A percentile compares a stretch with the other conserved stretches of the same genome.
These are phyloP conservation scores for Solanum clarkiae DNA, from an alignment of 257 asterid species.

Conservation along the genomic window DNA sequence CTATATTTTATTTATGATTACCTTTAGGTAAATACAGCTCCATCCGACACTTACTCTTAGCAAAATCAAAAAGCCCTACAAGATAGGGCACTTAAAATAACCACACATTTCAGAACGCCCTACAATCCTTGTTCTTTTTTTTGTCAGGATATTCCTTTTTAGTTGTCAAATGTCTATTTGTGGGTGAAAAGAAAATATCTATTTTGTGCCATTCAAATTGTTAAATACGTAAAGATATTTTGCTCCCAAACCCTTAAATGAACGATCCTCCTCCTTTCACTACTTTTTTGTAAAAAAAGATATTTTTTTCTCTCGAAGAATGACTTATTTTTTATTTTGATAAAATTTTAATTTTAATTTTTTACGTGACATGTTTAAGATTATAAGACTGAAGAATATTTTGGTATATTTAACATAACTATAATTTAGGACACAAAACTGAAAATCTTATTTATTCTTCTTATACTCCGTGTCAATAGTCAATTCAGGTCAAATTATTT, in stretches of 20 bases:
- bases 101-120: neutral
- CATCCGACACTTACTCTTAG: neutral
- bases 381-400: too few relatives aligned
- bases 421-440: too few relatives aligned
- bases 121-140: neutral
- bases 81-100: constrained; percentile 11
- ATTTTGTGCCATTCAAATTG: neutral
- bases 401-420: too few relatives aligned
- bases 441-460: too few relatives aligned
- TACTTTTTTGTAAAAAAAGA: neutral
- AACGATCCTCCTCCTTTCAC: neutral
- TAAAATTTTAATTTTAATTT: too few relatives aligned
- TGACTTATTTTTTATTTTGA: too few relatives aligned
- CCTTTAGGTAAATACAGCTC: neutral
- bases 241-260: neutral
- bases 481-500: too few relatives aligned
- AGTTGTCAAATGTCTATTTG: constrained; percentile 12
- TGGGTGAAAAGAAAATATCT: neutral
- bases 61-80: neutral
- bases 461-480: too few relatives aligned
- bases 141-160: neutral
- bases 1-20: too few relatives aligned
- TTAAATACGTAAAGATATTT: neutral
- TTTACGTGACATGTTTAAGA: too few relatives aligned
- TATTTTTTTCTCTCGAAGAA: neutral